Base-by-base conservation (phyloP, 257 asterid species). In the Agastache rugosa region DNA sequence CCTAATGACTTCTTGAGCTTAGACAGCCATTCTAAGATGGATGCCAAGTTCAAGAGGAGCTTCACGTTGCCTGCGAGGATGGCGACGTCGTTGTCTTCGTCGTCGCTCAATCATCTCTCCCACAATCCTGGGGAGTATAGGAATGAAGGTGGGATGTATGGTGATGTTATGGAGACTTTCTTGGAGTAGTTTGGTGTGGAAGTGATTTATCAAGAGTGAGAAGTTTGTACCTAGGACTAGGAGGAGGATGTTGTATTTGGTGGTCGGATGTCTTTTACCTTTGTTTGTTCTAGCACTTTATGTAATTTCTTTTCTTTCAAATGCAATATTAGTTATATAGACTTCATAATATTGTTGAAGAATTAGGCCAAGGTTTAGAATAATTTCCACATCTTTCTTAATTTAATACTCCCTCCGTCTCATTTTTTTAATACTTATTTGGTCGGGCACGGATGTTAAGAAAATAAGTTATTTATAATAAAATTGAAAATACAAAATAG, bases 121-220 rank as follows among this genome's bases (percentile, higher is more conserved):
- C 91, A 85, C 41, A 87, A 85, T 69, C 85, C 82, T 0, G 97
- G 88, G 66, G 97, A 92, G 71, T 87, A 89, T 78, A 77, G 93
- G 84, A 83, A 82, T 51, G 96, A 87, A 68, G 80, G 79, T 0
- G 97, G 90, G 76, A 86, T 92, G 96, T 92, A 86, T 73, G 75
- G 90, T 2, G 99, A 94, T 81, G 96, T 86, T 48, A 92, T 94
- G 99, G 99, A 89, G 69, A 87, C 86, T 77, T 89, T 87, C 92
- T 81, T 92, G 97, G 97, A 92, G 65, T 90, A 83, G 83, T 41
- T 51, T 71, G 59, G 35, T n/a, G 50, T 55, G 4, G 64, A 23
- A 48, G 55, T n/a, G 55, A 15, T 48, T 14, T 22, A 48, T 5
- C 10, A 19, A 48, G 55, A 48, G 55, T 15, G 55, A 48, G 53